These are phyloP conservation scores for Plasmodium inui DNA, from an alignment of 169 alveolate genomes.

Conservation along the genomic window DNA sequence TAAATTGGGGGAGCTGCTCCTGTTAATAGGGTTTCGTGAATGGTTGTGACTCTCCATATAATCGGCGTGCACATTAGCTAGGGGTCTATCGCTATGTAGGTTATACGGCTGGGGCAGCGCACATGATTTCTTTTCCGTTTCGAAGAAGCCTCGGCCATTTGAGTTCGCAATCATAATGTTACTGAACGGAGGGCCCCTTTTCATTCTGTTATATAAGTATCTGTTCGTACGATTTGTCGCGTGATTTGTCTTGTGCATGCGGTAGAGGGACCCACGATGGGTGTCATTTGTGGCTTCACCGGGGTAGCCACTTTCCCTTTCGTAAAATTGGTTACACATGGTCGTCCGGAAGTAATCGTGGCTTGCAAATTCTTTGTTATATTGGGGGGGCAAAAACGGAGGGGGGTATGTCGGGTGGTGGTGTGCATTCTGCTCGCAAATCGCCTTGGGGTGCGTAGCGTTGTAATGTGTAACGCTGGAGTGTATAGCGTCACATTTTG, in stretches of 20 bases:
- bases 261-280: neutral
- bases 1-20: neutral
- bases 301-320: neutral
- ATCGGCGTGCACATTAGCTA: neutral
- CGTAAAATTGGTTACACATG: neutral
- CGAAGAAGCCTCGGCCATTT: neutral
- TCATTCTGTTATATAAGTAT: constrained; percentile 3
- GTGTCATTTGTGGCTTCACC: neutral
- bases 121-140: neutral
- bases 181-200: neutral
- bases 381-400: neutral
- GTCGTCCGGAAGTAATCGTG: neutral
- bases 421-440: neutral
- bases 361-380: neutral
- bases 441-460: neutral
- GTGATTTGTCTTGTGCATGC: neutral
- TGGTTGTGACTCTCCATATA: neutral
- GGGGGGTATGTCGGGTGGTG: neutral
- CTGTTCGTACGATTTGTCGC: neutral
- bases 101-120: neutral
- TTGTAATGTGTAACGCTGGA: too few relatives aligned
- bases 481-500: too few relatives aligned
- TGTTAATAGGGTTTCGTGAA: neutral
- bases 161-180: neutral
- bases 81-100: neutral